Conservation (phyloP, 106 monocot species). For the Xerophyta viscosa region DNA sequence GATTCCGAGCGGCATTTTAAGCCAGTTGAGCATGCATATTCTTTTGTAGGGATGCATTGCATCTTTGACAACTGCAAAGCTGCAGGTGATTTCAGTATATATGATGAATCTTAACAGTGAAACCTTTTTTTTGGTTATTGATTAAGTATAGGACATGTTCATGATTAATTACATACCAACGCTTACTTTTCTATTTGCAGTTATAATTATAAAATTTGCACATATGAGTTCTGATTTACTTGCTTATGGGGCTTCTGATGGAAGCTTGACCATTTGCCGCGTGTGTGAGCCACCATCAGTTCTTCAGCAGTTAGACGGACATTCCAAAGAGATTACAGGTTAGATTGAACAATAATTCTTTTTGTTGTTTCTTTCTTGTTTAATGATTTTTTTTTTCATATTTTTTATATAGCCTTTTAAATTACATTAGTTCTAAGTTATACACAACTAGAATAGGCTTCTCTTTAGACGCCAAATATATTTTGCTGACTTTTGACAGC, state of each 20-base stretch:
- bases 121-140: too few species aligned
- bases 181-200: slow-evolving; percentile 24
- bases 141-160: too few species aligned
- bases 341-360: too few species aligned
- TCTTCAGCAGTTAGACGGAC: slow-evolving; percentile 72
- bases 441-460: too few species aligned
- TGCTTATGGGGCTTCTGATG: slow-evolving; percentile 92
- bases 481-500: too few species aligned
- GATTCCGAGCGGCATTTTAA: slow-evolving; percentile 51
- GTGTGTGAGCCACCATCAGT: slow-evolving; percentile 63
- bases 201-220: slow-evolving; percentile 90
- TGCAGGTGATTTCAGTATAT: slow-evolving; percentile 45
- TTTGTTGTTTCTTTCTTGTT: too few species aligned
- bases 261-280: slow-evolving; percentile 71
- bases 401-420: too few species aligned
- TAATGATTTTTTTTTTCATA: too few species aligned
- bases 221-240: slow-evolving; percentile 92
- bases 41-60: slow-evolving; percentile 97
- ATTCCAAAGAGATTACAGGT: slow-evolving; percentile 94
- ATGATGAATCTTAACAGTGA: too few species aligned
- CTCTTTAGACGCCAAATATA: too few species aligned
- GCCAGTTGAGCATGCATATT: slow-evolving; percentile 77
- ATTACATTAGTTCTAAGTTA: too few species aligned
- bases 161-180: not conserved
- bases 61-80: slow-evolving; percentile 93